phyloP scores from a whole-genome alignment of 1,284 basidiomycete species.

The Heliocybe sulcata region DNA sequence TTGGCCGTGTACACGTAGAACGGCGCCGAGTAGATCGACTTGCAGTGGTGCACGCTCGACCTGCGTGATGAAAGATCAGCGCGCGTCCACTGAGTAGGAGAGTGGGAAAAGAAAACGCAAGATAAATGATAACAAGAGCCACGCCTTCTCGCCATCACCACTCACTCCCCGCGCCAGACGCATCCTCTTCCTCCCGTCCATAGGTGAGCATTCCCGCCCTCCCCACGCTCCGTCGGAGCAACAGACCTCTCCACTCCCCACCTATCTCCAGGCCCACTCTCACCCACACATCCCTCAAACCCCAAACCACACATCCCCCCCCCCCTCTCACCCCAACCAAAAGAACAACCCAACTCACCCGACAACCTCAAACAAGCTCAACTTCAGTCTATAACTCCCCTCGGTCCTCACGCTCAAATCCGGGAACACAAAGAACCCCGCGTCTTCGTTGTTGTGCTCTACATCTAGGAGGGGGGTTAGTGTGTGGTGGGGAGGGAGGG shows the following conservation, averaged over 20 bases:
- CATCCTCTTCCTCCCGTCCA: too few relatives aligned
- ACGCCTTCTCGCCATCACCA: too few relatives aligned
- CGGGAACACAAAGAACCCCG: conserved; percentile 88
- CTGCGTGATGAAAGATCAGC: conserved; percentile 26
- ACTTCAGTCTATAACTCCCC: conserved; percentile 81
- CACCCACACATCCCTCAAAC: too few relatives aligned
- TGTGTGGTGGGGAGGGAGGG: too few relatives aligned
- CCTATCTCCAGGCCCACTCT: too few relatives aligned
- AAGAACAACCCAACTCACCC: conserved; percentile 47
- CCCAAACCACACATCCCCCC: neutral
- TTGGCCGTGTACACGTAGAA: conserved; percentile 93
- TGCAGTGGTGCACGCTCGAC: conserved; percentile 81
- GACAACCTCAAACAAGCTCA: conserved; percentile 90
- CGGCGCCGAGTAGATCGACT: conserved; percentile 77
- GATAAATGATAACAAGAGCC: too few relatives aligned
- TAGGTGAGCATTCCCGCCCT: too few relatives aligned
- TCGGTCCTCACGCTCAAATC: conserved; percentile 87
- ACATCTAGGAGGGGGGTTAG: conserved; percentile 41
- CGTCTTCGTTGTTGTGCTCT: conserved; percentile 76
- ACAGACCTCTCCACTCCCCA: too few relatives aligned
- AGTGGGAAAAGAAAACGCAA: neutral
- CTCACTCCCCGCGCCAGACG: too few relatives aligned
- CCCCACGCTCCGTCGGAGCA: too few relatives aligned
- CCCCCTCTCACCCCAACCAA: neutral
- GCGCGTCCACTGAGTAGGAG: neutral